phyloP scores from a whole-genome alignment of 163 green algal species.

The Chloromonas sp. region DNA sequence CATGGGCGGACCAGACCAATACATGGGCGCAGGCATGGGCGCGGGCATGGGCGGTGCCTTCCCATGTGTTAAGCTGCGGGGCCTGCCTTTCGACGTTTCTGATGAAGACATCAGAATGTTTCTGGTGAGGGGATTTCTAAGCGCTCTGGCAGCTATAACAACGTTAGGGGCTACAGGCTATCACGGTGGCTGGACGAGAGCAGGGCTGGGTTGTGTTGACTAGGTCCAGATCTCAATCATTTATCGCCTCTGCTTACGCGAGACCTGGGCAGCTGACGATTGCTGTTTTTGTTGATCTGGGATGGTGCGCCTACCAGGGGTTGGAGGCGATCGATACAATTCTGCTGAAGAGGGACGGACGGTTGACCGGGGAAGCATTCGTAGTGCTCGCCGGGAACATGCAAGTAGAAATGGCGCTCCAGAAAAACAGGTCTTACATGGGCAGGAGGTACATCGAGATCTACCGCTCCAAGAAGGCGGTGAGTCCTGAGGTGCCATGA shows the following conservation, averaged over 20 bases:
- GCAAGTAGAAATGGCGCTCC: slow-evolving; percentile 65
- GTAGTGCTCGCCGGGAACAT: slow-evolving; percentile 57
- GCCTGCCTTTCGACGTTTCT: slow-evolving; percentile 69
- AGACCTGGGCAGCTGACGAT: too few species aligned
- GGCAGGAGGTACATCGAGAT: slow-evolving; percentile 88
- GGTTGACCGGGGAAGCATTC: slow-evolving; percentile 71
- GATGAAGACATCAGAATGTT: slow-evolving; percentile 76
- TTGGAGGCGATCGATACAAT: slow-evolving; percentile 73
- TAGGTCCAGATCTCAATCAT: background rate
- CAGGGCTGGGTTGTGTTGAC: background rate
- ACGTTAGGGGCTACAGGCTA: slow-evolving; percentile 5
- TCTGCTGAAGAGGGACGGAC: slow-evolving; percentile 58
- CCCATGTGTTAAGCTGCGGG: slow-evolving; percentile 63
- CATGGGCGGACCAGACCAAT: slow-evolving; percentile 7
- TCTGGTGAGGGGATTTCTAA: slow-evolving; percentile 52
- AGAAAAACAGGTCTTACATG: slow-evolving; percentile 80
- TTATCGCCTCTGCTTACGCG: too few species aligned
- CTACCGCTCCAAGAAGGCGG: slow-evolving; percentile 71
- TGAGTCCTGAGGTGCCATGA: slow-evolving; percentile 13
- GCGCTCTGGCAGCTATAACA: background rate
- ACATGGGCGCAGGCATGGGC: slow-evolving; percentile 6
- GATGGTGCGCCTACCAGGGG: slow-evolving; percentile 2
- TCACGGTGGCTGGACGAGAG: background rate
- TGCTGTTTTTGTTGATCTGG: background rate
- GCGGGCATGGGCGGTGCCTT: slow-evolving; percentile 35